Percentiles rank a stretch among this genome's conserved stretches.
phyloP scores from a whole-genome alignment of 164 flowering plant genomes.

The Tetracentron sinense region DNA sequence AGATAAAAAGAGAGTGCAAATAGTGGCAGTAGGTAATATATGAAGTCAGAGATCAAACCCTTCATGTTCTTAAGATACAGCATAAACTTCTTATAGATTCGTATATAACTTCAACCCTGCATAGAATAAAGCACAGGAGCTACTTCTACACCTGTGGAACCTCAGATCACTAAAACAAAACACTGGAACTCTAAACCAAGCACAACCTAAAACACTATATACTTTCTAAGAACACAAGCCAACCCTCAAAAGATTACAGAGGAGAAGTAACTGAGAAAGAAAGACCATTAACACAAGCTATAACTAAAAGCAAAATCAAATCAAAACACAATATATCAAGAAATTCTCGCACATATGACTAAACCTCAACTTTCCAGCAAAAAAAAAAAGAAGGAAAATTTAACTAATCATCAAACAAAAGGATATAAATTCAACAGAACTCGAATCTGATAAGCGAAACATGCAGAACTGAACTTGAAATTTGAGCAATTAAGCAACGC shows the following conservation, averaged over 20 bases:
- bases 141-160: background rate
- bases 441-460: constrained; percentile 11
- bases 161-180: background rate
- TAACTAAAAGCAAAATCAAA: background rate
- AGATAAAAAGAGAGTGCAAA: too few species aligned
- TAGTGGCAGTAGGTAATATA: too few species aligned
- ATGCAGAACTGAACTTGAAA: background rate
- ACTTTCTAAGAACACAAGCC: constrained; percentile 2
- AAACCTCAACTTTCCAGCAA: constrained; percentile 11
- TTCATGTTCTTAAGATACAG: background rate
- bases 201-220: background rate
- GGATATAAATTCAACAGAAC: constrained; percentile 14
- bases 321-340: background rate
- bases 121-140: background rate
- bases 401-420: constrained; percentile 4
- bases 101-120: background rate
- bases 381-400: background rate
- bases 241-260: background rate
- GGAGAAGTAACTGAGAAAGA: background rate
- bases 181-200: background rate
- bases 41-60: too few species aligned
- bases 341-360: background rate
- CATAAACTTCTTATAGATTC: background rate
- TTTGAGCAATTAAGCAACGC: constrained; percentile 2
- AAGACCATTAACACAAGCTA: background rate